These are phyloP conservation scores for Auricularia cornea DNA, from an alignment of 768 basidiomycete genomes.

Conservation along the genomic window DNA sequence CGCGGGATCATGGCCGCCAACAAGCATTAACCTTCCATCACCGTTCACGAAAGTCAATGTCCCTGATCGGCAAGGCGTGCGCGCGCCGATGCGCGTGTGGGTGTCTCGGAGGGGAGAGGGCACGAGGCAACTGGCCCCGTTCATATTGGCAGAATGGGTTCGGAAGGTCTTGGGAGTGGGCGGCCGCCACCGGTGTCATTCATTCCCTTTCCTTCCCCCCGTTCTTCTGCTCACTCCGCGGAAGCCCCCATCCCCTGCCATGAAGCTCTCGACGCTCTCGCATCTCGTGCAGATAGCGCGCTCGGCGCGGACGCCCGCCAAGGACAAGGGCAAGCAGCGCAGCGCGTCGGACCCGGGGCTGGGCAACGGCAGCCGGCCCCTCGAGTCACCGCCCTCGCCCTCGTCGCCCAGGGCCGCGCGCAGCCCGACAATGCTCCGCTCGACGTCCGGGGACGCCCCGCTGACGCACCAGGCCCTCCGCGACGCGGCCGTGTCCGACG, in stretches of 20 bases:
- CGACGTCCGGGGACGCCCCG: slow-evolving; percentile 29
- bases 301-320: neutral
- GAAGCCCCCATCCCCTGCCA: neutral
- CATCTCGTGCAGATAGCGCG: neutral
- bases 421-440: slow-evolving; percentile 23
- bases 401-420: slow-evolving; percentile 26
- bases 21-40: no score
- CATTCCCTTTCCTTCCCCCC: neutral
- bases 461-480: slow-evolving; percentile 28
- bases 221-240: neutral
- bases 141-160: no score
- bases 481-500: neutral
- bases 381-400: neutral
- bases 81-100: no score
- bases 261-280: neutral
- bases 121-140: no score
- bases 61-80: no score
- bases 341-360: neutral
- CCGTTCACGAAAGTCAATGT: no score
- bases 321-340: neutral
- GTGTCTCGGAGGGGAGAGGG: no score
- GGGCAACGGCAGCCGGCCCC: neutral
- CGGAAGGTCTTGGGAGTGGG: neutral
- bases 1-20: no score
- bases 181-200: neutral